phyloP scores from a whole-genome alignment of 306 rosid genomes.

The Trifolium fragiferum region DNA sequence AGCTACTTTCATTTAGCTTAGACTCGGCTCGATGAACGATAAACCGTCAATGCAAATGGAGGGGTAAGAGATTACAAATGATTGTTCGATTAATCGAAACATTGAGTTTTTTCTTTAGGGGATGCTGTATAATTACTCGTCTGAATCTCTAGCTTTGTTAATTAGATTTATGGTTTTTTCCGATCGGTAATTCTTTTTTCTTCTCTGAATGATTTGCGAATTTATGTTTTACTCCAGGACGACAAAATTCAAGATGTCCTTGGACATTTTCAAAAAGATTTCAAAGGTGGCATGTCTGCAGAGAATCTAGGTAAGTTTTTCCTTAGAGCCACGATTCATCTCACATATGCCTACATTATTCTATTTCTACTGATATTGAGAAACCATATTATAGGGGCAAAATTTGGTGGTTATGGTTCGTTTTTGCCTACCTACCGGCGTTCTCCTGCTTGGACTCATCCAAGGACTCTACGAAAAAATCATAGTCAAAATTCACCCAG shows the following conservation, averaged over 20 bases:
- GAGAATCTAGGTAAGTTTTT: slow-evolving; percentile 88
- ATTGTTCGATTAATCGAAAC: slow-evolving; percentile 17
- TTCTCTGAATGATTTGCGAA: slow-evolving; percentile 19
- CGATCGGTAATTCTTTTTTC: slow-evolving; percentile 15
- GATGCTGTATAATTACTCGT: slow-evolving; percentile 19
- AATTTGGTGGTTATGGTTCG: slow-evolving; percentile 96
- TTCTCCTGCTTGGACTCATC: slow-evolving; percentile 76
- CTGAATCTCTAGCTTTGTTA: background rate
- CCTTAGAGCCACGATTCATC: slow-evolving; percentile 36
- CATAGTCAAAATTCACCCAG: slow-evolving; percentile 55
- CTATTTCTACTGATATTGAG: slow-evolving; percentile 31
- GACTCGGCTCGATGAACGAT: no score
- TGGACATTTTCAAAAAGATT: slow-evolving; percentile 98
- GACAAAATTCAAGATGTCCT: slow-evolving; percentile 87
- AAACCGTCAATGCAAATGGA: no score
- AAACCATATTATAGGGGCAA: slow-evolving; percentile 65
- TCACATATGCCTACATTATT: slow-evolving; percentile 22
- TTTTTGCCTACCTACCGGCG: slow-evolving; percentile 87
- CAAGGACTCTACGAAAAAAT: slow-evolving; percentile 70
- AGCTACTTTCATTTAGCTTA: no score
- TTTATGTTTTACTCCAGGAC: slow-evolving; percentile 57
- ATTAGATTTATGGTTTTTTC: slow-evolving; percentile 21
- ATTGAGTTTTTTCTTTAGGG: background rate
- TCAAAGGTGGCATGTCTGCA: slow-evolving; percentile 92
- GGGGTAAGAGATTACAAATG: no score